phyloP scores from a whole-genome alignment of 768 basidiomycete species.

The Mycena indigotica region DNA sequence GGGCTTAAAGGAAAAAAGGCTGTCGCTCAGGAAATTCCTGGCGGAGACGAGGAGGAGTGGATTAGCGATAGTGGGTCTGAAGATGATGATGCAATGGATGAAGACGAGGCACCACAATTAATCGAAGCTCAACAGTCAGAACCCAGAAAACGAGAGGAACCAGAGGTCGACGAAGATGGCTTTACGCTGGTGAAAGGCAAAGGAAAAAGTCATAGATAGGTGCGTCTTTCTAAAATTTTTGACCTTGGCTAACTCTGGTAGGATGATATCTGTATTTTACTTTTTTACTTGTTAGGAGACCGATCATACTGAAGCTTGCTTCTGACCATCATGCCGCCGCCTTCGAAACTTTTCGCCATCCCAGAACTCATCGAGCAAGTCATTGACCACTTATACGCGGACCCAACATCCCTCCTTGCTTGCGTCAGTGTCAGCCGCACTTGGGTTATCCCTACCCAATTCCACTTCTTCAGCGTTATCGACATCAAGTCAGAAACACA shows the following conservation, averaged over 20 bases:
- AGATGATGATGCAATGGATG: conserved; percentile 46
- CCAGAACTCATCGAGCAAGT: neutral
- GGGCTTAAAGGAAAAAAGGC: conserved; percentile 58
- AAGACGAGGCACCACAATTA: conserved; percentile 56
- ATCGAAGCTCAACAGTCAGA: conserved; percentile 38
- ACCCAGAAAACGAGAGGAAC: conserved; percentile 49
- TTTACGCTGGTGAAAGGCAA: conserved; percentile 79
- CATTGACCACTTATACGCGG: neutral
- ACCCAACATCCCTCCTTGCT: neutral
- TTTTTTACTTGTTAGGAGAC: too few relatives aligned
- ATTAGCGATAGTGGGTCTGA: conserved; percentile 46
- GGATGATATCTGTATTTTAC: too few relatives aligned
- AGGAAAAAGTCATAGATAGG: conserved; percentile 50
- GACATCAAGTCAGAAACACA: neutral
- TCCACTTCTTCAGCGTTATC: neutral
- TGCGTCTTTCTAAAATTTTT: neutral
- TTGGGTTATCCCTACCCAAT: neutral
- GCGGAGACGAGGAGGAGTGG: conserved; percentile 44
- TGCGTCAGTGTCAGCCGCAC: neutral
- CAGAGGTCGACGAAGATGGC: conserved; percentile 88
- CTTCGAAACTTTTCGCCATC: neutral
- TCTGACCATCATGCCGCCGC: neutral
- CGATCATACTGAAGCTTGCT: neutral
- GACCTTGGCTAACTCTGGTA: too few relatives aligned
- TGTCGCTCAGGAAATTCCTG: conserved; percentile 44